Evolutionary conservation across 2,329 filamentous ascomycete genomes (phyloP).

Genomic region (Claviceps sp.): DNA sequence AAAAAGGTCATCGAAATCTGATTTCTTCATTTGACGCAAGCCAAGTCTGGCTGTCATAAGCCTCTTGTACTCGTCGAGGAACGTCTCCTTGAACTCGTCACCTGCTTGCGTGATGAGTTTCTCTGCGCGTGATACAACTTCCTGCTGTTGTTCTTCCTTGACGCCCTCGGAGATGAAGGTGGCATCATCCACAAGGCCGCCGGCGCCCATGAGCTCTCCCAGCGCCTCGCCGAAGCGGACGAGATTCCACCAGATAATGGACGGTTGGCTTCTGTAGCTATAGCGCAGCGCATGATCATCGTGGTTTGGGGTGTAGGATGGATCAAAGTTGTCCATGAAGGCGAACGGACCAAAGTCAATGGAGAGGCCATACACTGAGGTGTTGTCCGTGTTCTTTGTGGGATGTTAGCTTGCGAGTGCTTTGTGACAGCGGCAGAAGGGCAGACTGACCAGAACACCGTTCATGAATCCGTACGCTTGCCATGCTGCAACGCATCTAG

Average conservation of each 20-base stretch:
- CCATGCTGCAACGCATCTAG: constrained; percentile 79
- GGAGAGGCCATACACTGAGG: constrained; percentile 74
- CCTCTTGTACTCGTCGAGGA: constrained; percentile 77
- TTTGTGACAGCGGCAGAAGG: neutral
- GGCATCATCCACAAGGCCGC: constrained; percentile 54
- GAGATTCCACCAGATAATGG: constrained; percentile 97
- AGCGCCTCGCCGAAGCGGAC: constrained; percentile 81
- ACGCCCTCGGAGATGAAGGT: constrained; percentile 63
- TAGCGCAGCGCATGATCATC: constrained; percentile 83
- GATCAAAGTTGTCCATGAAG: constrained; percentile 95
- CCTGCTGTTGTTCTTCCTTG: constrained; percentile 43
- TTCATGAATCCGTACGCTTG: constrained; percentile 99
- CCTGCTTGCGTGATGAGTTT: constrained; percentile 66
- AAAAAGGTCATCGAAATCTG: constrained; percentile 70
- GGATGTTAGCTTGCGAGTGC: constrained; percentile 9
- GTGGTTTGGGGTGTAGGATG: constrained; percentile 89
- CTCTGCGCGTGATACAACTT: constrained; percentile 69
- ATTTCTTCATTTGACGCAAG: constrained; percentile 51
- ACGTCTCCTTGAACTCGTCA: constrained; percentile 80
- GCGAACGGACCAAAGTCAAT: constrained; percentile 96
- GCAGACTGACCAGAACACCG: constrained; percentile 52
- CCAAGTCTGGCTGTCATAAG: constrained; percentile 74
- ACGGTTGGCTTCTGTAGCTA: constrained; percentile 85
- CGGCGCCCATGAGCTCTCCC: constrained; percentile 76
- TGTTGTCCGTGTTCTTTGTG: constrained; percentile 78